Evolutionary conservation across 192 early-diverging fungal genomes (phyloP), one percentile per base, ranked within the genome.

Genomic region (Pilaira anomala): DNA sequence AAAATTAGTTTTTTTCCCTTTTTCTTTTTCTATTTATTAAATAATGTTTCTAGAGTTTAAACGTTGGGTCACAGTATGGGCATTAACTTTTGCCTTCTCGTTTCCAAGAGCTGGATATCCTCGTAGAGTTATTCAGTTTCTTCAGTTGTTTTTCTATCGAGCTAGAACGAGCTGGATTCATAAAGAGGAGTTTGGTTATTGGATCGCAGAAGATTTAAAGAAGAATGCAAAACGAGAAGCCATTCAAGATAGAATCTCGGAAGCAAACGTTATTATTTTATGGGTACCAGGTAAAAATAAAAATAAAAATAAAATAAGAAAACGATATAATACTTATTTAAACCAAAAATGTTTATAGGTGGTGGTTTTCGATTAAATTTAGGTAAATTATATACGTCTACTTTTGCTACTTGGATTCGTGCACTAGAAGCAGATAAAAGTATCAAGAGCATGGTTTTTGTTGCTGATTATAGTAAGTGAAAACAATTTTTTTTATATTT

Each of bases 281-380:
- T 65, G 63, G 63, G 36, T 65, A 29, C 63, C 63, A 33, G 63
- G 63, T 65, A n/a, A n/a, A n/a, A n/a, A 65, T 14, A 22, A 26
- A 29, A 40, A 5, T 13, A 18, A 29, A 22, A 39, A 33, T n/a
- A 18, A 30, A 9, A 29, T 48, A 16, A 24, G 11, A 16, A 36
- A 7, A 44, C 22, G 30, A 7, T 13, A 8, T 42, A 3, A 3
- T 11, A 22, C 41, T 65, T 28, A 61, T 36, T 5, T 9, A 36
- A 36, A 4, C 30, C 25, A 54, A 3, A 3, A 0, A n/a, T 9
- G n/a, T 33, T 7, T 26, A 21, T 46, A 65, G 63, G 63, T 18
- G 63, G 63, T 46, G 63, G 63, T 48, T 65, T 65, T 19, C 36
- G 63, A 14, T 56, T 56, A 9, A n/a, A 65, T 65, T 39, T 65